Evolutionary conservation across 306 rosid species (phyloP), one percentile per base, ranked within the genome.

Genomic region (Vigna trinervia): DNA sequence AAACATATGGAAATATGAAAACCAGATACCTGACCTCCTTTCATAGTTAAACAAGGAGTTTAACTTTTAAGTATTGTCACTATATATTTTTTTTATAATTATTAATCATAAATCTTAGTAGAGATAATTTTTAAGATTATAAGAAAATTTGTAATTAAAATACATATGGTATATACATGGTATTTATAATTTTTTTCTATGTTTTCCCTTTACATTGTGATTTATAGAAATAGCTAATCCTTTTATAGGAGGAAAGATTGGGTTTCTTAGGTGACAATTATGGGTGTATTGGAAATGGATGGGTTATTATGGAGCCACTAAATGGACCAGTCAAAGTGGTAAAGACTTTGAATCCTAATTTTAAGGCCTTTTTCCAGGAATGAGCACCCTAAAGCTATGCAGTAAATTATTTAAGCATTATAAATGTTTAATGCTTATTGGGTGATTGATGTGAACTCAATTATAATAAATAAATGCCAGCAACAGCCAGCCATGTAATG

Each of bases 341-440:
- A 77, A 80, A 77, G 81, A 72, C 51, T 56, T 86, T 83, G 90
- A 86, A 85, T 75, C 90, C 87, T 53, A 83, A 47, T 77, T 87
- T 89, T 85, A 69, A 69, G 90, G 87, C 80, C 60, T 82, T 28
- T 85, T 87, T 78, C 75, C 76, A 28, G 87, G 87, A 85, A 85
- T 52, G 76, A 77, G 85, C 80, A 78, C 78, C 86, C 88, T 76
- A 85, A 86, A 82, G 86, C 53, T 45, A 80, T 82, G 88, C 78
- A 76, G 73, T 79, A 77, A 81, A 77, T 69, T 85, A 67, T 71
- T 77, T 57, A 82, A 56, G 64, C 69, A 74, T 36, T 57, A 71
- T 41, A 12, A 46, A 46, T 81, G 76, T 39, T 54, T 65, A 57
- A 48, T 4, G 8, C 66, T 48, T 80, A 67, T 60, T 64, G 70